These are phyloP conservation scores for Solanum arcanum DNA, from an alignment of 257 asterid genomes.

Conservation along the genomic window DNA sequence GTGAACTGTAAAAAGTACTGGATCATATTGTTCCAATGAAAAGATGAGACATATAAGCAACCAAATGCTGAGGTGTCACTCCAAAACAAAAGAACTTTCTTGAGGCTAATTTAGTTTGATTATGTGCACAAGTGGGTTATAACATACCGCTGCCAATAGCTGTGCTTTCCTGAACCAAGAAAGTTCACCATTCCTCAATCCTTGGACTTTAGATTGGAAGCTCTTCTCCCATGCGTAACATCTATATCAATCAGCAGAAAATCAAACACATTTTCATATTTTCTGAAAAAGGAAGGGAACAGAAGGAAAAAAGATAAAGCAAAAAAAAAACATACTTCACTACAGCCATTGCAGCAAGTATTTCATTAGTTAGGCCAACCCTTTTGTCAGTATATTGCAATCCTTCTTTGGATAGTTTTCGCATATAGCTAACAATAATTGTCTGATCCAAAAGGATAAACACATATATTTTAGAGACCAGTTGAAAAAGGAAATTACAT, in stretches of 20 bases:
- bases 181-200: slow-evolving; percentile 59
- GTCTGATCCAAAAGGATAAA: slow-evolving; percentile 44
- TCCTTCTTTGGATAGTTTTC: slow-evolving; percentile 65
- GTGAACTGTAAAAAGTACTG: neutral
- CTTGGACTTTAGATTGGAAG: slow-evolving; percentile 58
- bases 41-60: neutral
- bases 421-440: slow-evolving; percentile 62
- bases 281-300: neutral
- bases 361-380: slow-evolving; percentile 78
- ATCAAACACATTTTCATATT: neutral
- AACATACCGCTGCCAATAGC: slow-evolving; percentile 61
- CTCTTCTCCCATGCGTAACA: slow-evolving; percentile 88
- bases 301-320: neutral
- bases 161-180: slow-evolving; percentile 74
- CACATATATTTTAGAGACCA: neutral
- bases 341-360: slow-evolving; percentile 80
- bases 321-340: slow-evolving; percentile 50
- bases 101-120: neutral
- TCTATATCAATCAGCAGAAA: slow-evolving; percentile 21
- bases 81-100: neutral
- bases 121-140: neutral
- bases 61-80: neutral
- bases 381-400: slow-evolving; percentile 68
- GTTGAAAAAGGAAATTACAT: neutral
- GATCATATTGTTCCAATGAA: neutral